Base-by-base conservation (phyloP, 1,139 yeast species). In the Sugiyamaella paludigena region DNA sequence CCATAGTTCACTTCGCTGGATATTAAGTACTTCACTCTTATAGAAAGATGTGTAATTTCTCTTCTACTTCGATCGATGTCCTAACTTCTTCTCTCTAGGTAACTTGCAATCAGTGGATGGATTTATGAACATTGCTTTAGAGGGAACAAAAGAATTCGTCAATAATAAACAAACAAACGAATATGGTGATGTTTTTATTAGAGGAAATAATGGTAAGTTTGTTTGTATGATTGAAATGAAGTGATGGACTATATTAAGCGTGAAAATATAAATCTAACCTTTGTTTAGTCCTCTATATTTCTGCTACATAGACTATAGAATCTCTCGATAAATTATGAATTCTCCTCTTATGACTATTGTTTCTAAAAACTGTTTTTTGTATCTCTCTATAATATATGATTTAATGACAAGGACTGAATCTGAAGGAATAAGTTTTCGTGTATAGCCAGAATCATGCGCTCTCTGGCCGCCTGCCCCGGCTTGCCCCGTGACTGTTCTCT, bases 51-150 rank as follows among this genome's bases (percentile, higher is more conserved):
- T 30, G 39, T 15, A 8, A 12, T n/a, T 13, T 5, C n/a, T 37
- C 24, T 19, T 19, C 24, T 10, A 7, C 30, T 33, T 45, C 19
- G 50, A 19, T 19, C 5, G 3, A 19, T 19, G 5, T 19, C 3
- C 24, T 19, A 19, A 19, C 36, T 60, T 35, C 33, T 4, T 31
- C 6, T 6, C 5, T 16, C 9, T 66, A 54, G 87, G 88, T 12
- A 77, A 73, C 52, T 76, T 92, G 51, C 94, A 87, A 60, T 87
- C 96, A 43, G 91, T 92, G 49, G 99, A 92, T 65, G 98, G 98
- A 12, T 94, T 83, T 70, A 91, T 92, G 97, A 94, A 94, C 69
- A 84, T 92, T 48, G 95, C 92, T 4, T 75, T 92, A 60, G 89
- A 85, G 51, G 78, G 82, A 47, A 82, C 95, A 3, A 75, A 78